A percentile compares a stretch with the other conserved stretches of the same genome.
These are phyloP conservation scores for Chlamydomonas schloesseri DNA, from an alignment of 139 green algal genomes.

Conservation along the genomic window DNA sequence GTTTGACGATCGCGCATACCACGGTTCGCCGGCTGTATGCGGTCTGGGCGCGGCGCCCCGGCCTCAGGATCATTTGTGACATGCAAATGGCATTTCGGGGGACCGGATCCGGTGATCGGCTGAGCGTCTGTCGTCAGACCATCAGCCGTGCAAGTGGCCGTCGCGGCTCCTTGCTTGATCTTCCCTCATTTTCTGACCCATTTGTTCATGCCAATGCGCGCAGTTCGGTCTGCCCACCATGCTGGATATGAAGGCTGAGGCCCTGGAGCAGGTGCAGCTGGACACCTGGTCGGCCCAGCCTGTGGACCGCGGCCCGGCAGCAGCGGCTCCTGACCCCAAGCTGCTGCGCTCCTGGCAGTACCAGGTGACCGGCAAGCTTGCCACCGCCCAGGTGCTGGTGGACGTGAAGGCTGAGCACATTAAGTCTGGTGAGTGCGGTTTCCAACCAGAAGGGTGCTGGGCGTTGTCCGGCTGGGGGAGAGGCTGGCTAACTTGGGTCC, in stretches of 20 bases:
- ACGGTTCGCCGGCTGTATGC: too few relatives aligned
- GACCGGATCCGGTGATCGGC: too few relatives aligned
- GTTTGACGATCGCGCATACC: too few relatives aligned
- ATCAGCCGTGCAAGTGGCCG: neutral
- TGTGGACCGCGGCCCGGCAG: slow-evolving; percentile 50
- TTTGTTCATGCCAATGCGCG: too few relatives aligned
- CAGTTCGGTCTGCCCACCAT: slow-evolving; percentile 10
- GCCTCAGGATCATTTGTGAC: too few relatives aligned
- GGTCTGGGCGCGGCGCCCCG: too few relatives aligned
- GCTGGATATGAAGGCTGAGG: slow-evolving; percentile 50
- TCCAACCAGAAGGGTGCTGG: neutral
- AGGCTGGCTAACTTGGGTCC: too few relatives aligned
- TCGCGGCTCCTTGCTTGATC: neutral
- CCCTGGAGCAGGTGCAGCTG: slow-evolving; percentile 46
- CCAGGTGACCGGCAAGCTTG: slow-evolving; percentile 55
- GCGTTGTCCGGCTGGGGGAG: too few relatives aligned
- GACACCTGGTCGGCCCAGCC: slow-evolving; percentile 56
- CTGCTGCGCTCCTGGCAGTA: slow-evolving; percentile 61
- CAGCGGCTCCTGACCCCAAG: slow-evolving; percentile 15
- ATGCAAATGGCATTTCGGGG: too few relatives aligned
- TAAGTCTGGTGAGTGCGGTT: slow-evolving; percentile 50
- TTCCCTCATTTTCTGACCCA: too few relatives aligned
- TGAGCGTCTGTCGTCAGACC: too few relatives aligned
- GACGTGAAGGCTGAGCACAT: slow-evolving; percentile 59
- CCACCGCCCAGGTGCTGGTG: slow-evolving; percentile 48